Conservation (phyloP, 345 rosid genomes). For the Triadica sebifera region DNA sequence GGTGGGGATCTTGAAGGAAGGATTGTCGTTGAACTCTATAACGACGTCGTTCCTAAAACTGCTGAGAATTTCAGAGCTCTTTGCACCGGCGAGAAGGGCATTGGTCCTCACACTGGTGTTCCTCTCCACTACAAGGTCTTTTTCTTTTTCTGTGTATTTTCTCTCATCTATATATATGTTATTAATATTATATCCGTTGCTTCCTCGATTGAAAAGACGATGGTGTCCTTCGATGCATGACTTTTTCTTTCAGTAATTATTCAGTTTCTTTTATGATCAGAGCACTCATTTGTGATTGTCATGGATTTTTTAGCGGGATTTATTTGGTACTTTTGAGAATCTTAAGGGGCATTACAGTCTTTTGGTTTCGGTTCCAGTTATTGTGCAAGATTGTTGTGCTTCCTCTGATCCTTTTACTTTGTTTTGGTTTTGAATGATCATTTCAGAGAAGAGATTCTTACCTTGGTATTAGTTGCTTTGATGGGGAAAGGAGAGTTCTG, state of each 20-base stretch:
- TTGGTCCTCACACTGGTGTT: conserved; percentile 65
- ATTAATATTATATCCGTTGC: too few relatives aligned
- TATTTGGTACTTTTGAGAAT: neutral
- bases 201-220: neutral
- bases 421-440: neutral
- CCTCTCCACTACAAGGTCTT: conserved; percentile 90
- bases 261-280: neutral
- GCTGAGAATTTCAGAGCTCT: conserved; percentile 92
- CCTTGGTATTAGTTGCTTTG: neutral
- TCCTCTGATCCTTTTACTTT: neutral
- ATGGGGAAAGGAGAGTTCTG: too few relatives aligned
- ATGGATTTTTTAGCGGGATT: neutral
- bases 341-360: conserved; percentile 12
- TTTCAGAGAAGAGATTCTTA: neutral
- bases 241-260: neutral
- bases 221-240: neutral
- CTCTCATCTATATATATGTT: too few relatives aligned
- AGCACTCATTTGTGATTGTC: neutral
- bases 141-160: neutral
- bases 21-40: conserved; percentile 74
- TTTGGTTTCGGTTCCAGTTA: conserved; percentile 3
- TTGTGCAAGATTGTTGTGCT: neutral
- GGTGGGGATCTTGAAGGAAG: conserved; percentile 95
- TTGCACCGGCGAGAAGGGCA: conserved; percentile 91
- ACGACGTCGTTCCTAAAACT: conserved; percentile 82